These are phyloP conservation scores for Aspergillus thermomutatus DNA, from an alignment of 2,329 filamentous ascomycete species.

Conservation along the genomic window DNA sequence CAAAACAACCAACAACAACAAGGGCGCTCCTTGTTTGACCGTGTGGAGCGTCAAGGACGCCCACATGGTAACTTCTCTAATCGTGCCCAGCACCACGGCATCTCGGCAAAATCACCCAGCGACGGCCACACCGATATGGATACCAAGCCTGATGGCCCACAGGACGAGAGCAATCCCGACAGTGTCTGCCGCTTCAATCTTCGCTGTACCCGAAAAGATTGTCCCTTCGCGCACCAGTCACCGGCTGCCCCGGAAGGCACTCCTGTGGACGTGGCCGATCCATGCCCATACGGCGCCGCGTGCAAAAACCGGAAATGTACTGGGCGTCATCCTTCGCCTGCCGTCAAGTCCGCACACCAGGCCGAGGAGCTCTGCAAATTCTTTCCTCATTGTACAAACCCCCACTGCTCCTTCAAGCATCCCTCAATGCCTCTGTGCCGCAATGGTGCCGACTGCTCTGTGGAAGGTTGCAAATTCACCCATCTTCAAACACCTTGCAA, in stretches of 20 bases:
- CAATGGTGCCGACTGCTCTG: conserved; percentile 84
- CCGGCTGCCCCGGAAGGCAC: conserved; percentile 78
- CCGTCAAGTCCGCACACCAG: conserved; percentile 73
- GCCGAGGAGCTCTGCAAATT: conserved; percentile 85
- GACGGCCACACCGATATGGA: conserved; percentile 36
- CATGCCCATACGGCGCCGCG: conserved; percentile 79
- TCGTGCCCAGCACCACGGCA: conserved; percentile 30
- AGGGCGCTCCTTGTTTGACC: conserved; percentile 69
- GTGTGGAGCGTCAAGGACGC: conserved; percentile 56
- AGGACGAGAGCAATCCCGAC: conserved; percentile 56
- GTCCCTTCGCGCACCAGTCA: conserved; percentile 91
- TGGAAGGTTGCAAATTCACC: conserved; percentile 80
- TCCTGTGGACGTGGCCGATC: conserved; percentile 73
- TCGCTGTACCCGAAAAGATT: conserved; percentile 81
- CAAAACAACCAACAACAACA: conserved; percentile 40
- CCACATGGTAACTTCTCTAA: conserved; percentile 55
- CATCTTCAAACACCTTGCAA: conserved; percentile 83
- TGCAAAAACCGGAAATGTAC: conserved; percentile 97
- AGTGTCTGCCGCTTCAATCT: conserved; percentile 87
- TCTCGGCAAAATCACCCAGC: conserved; percentile 13
- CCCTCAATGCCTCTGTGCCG: conserved; percentile 82
- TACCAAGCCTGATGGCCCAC: conserved; percentile 41
- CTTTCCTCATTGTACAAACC: conserved; percentile 87
- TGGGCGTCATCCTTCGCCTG: conserved; percentile 86
- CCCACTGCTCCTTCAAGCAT: conserved; percentile 83